Evolutionary conservation across 2,329 filamentous ascomycete genomes (phyloP).

Genomic region (Penicillium sp.): DNA sequence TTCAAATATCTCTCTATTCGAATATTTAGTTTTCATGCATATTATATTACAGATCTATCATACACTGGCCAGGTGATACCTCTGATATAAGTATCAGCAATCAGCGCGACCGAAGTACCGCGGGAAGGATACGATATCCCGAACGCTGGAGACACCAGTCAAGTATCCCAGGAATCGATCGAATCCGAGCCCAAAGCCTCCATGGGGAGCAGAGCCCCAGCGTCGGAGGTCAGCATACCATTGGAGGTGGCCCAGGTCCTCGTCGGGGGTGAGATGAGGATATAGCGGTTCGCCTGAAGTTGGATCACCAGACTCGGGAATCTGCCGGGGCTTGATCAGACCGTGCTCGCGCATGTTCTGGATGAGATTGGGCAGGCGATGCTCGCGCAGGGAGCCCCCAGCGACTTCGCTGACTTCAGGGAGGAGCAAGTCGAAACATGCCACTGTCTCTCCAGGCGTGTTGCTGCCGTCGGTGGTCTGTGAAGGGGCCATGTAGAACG

Average conservation of each 20-base stretch:
- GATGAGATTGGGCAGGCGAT: conserved; percentile 65
- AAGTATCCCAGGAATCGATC: conserved; percentile 84
- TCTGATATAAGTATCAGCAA: conserved; percentile 35
- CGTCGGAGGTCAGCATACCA: conserved; percentile 88
- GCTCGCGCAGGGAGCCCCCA: conserved; percentile 85
- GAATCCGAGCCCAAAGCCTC: conserved; percentile 86
- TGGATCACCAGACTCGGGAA: conserved; percentile 18
- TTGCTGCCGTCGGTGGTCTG: conserved; percentile 11
- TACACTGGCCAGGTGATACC: conserved; percentile 12
- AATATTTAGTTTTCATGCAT: neutral
- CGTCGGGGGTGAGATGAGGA: conserved; percentile 36
- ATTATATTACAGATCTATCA: conserved; percentile 21
- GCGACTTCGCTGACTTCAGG: conserved; percentile 83
- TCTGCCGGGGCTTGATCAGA: conserved; percentile 45
- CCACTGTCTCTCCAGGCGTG: conserved; percentile 57
- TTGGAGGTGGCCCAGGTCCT: conserved; percentile 55
- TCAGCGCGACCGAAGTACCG: conserved; percentile 60
- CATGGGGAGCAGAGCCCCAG: conserved; percentile 89
- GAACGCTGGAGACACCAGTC: conserved; percentile 73
- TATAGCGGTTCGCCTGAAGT: conserved; percentile 26
- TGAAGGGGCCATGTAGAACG: conserved; percentile 79
- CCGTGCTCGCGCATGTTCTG: conserved; percentile 69
- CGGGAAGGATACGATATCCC: conserved; percentile 83
- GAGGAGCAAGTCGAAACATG: conserved; percentile 87
- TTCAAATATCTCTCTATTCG: neutral